Evolutionary conservation across 768 basidiomycete species (phyloP).

Genomic region (Leucocoprinus sp.): DNA sequence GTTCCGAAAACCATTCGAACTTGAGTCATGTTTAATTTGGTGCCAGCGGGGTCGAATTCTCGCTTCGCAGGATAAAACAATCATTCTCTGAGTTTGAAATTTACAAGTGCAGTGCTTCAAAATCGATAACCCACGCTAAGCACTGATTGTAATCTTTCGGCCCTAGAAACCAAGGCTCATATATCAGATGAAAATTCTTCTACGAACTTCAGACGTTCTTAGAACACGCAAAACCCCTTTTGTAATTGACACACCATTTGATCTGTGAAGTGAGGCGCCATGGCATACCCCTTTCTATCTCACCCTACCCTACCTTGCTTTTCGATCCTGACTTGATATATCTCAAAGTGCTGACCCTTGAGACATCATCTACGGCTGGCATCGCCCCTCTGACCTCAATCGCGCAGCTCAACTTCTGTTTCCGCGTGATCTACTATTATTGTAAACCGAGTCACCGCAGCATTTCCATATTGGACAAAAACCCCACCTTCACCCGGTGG

Average conservation of each 20-base stretch:
- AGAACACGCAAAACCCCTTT: not conserved
- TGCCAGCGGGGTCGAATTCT: not conserved
- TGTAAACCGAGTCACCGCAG: constrained; percentile 9
- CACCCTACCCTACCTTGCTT: not conserved
- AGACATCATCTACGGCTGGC: constrained; percentile 8
- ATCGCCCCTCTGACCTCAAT: not conserved
- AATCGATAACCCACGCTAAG: constrained; percentile 3
- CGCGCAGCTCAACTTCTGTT: constrained; percentile 3
- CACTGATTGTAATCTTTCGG: constrained; percentile 7
- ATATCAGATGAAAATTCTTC: not conserved
- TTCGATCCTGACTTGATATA: not conserved
- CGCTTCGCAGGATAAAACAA: not conserved
- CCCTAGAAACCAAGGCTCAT: not conserved
- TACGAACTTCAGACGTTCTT: not conserved
- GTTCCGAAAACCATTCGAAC: not conserved
- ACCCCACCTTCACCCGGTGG: not conserved
- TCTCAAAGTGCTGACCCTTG: not conserved
- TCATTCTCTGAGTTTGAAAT: constrained; percentile 4
- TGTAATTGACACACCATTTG: not conserved
- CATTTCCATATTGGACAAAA: constrained; percentile 6
- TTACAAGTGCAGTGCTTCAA: not conserved
- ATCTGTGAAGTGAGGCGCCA: not conserved
- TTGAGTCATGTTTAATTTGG: not conserved
- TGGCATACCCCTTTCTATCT: not conserved
- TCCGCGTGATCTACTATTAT: constrained; percentile 5